A percentile compares a stretch with the other conserved stretches of the same genome.
These are phyloP conservation scores for Forsythia viridissima DNA, from an alignment of 257 asterid species.

Conservation along the genomic window DNA sequence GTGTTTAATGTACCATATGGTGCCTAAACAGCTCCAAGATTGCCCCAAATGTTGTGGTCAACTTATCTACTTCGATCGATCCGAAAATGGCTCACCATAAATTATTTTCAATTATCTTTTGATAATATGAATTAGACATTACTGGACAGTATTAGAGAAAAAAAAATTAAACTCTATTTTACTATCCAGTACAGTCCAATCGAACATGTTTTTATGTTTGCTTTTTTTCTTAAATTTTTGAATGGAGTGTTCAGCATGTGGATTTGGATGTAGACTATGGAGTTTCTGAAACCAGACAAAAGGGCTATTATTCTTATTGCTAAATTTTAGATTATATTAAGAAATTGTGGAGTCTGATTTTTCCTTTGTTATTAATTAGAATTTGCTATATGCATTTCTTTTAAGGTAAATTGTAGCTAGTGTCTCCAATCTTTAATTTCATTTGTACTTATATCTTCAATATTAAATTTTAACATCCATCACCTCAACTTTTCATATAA, in stretches of 20 bases:
- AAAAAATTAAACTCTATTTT: neutral
- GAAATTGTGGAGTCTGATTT: neutral
- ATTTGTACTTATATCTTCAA: too few species aligned
- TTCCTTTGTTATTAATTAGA: neutral
- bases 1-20: slow-evolving; percentile 96
- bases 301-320: neutral
- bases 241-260: neutral
- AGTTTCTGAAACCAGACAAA: neutral
- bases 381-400: neutral
- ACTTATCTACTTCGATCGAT: slow-evolving; percentile 79
- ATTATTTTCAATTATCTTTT: neutral
- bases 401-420: too few species aligned
- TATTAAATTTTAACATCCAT: too few species aligned
- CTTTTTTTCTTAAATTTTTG: neutral
- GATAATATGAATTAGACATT: neutral
- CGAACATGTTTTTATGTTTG: neutral
- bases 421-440: too few species aligned
- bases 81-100: slow-evolving; percentile 21
- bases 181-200: neutral
- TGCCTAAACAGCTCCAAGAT: slow-evolving; percentile 68
- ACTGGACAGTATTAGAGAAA: neutral
- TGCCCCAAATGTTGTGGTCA: slow-evolving; percentile 97
- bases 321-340: too few species aligned
- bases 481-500: too few species aligned
- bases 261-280: neutral